A percentile compares a stretch with the other conserved stretches of the same genome.
These are phyloP conservation scores for Chondrus crispus DNA, from an alignment of 23 red algal genomes.

Conservation along the genomic window DNA sequence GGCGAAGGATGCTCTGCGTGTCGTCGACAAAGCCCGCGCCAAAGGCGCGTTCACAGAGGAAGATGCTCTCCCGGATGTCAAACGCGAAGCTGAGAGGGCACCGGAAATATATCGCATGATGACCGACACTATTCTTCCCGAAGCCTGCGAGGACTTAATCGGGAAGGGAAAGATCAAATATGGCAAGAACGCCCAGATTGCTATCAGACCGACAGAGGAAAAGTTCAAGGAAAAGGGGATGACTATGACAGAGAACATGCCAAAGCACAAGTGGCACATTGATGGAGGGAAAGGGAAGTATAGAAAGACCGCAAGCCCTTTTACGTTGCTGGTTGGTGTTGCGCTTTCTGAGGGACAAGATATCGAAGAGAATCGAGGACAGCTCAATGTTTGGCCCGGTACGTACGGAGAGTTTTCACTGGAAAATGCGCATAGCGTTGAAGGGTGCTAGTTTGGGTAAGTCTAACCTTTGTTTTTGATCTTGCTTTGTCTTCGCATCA, in stretches of 20 bases:
- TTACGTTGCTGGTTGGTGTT: constrained; percentile 36
- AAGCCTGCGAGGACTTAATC: constrained; percentile 3
- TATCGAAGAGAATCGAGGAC: constrained; percentile 51
- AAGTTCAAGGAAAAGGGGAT: neutral
- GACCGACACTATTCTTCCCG: neutral
- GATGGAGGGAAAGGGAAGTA: constrained; percentile 45
- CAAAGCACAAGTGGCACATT: constrained; percentile 21
- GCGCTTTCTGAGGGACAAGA: constrained; percentile 14
- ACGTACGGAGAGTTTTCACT: too few species aligned
- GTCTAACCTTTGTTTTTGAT: too few species aligned
- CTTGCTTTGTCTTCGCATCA: too few species aligned
- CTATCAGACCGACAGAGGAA: constrained; percentile 9
- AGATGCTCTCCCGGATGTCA: neutral
- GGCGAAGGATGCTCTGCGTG: neutral
- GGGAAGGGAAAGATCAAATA: constrained; percentile 4
- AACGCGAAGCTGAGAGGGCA: neutral
- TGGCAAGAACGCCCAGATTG: constrained; percentile 11
- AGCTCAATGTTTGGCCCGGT: constrained; percentile 54
- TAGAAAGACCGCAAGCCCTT: constrained; percentile 1
- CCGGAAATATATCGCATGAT: neutral
- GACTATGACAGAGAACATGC: neutral
- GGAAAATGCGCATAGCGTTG: too few species aligned
- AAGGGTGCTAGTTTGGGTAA: too few species aligned
- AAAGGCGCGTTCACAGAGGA: neutral
- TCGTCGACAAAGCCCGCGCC: constrained; percentile 15